These are phyloP conservation scores for Collybia mongolica DNA, from an alignment of 768 basidiomycete genomes.

Conservation along the genomic window DNA sequence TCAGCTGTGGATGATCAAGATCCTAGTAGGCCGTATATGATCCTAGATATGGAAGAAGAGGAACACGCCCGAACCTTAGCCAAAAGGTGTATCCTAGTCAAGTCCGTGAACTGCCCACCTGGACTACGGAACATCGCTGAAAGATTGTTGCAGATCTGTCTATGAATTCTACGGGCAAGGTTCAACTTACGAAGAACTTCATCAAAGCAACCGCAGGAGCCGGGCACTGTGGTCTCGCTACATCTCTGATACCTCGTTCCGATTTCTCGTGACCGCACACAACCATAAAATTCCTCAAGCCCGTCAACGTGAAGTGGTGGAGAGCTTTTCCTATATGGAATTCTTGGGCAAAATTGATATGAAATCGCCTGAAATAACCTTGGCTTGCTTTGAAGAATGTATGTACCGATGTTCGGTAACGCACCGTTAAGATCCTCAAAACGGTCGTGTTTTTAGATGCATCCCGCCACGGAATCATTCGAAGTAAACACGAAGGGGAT, in stretches of 20 bases:
- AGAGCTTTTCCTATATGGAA: conserved; percentile 84
- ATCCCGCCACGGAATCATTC: conserved; percentile 43
- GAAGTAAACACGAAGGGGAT: conserved; percentile 56
- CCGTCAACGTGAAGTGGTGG: conserved; percentile 66
- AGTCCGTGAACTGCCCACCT: conserved; percentile 45
- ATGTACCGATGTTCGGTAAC: conserved; percentile 17
- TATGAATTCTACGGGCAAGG: conserved; percentile 80
- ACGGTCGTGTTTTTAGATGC: conserved; percentile 36
- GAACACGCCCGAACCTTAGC: conserved; percentile 75
- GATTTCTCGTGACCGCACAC: conserved; percentile 72
- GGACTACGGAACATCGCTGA: background rate
- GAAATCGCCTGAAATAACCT: conserved; percentile 69
- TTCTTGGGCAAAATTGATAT: conserved; percentile 81
- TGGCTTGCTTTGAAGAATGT: conserved; percentile 90
- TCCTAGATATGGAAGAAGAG: conserved; percentile 66
- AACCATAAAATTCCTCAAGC: conserved; percentile 71
- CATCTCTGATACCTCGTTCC: conserved; percentile 70
- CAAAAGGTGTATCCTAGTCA: conserved; percentile 77
- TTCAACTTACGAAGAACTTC: conserved; percentile 66
- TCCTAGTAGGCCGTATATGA: conserved; percentile 68
- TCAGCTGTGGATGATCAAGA: conserved; percentile 44
- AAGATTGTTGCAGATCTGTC: conserved; percentile 51
- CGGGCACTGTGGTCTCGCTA: conserved; percentile 56
- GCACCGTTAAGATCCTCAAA: background rate
- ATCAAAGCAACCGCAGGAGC: conserved; percentile 46